Percentiles rank a stretch among this genome's conserved stretches.
These are phyloP conservation scores for Phaeomoniella chlamydospora DNA, from an alignment of 2,329 filamentous ascomycete genomes.

Conservation along the genomic window DNA sequence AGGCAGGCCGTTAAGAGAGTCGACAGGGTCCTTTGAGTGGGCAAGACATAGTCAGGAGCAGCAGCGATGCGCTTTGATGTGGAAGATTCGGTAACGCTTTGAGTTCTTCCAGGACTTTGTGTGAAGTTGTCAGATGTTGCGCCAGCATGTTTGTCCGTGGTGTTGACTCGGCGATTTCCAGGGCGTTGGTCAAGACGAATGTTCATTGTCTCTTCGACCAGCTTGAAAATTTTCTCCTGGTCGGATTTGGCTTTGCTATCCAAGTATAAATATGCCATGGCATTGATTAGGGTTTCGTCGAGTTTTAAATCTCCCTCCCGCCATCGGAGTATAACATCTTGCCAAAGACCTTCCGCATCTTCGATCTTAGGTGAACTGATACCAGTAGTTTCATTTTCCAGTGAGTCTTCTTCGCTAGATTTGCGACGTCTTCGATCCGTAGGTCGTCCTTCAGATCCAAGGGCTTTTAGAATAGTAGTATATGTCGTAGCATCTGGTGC, in stretches of 20 bases:
- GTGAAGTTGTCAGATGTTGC: not conserved
- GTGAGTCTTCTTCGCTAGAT: conserved; percentile 2
- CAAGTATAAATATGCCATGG: conserved; percentile 69
- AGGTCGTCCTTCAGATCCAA: conserved; percentile 8
- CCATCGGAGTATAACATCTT: conserved; percentile 67
- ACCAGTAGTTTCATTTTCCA: conserved; percentile 15
- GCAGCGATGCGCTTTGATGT: conserved; percentile 9
- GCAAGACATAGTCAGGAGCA: conserved; percentile 22
- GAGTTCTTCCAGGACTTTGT: too few species aligned
- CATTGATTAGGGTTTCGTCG: conserved; percentile 64
- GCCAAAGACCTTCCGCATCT: conserved; percentile 62
- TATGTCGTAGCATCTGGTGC: conserved; percentile 62
- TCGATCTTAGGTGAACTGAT: conserved; percentile 3
- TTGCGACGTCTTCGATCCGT: conserved; percentile 10
- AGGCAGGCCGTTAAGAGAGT: conserved; percentile 52
- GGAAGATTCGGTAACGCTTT: conserved; percentile 1
- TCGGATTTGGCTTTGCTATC: conserved; percentile 46
- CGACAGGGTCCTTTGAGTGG: conserved; percentile 47
- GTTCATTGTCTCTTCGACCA: conserved; percentile 72
- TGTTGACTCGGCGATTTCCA: not conserved
- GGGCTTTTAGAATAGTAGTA: conserved; percentile 64
- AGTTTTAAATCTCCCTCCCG: conserved; percentile 52
- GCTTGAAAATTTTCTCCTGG: conserved; percentile 55
- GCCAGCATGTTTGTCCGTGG: not conserved
- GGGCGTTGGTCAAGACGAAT: conserved; percentile 32